phyloP scores from a whole-genome alignment of 371 early-diverging fungal genomes.

The Mucor piriformis region DNA sequence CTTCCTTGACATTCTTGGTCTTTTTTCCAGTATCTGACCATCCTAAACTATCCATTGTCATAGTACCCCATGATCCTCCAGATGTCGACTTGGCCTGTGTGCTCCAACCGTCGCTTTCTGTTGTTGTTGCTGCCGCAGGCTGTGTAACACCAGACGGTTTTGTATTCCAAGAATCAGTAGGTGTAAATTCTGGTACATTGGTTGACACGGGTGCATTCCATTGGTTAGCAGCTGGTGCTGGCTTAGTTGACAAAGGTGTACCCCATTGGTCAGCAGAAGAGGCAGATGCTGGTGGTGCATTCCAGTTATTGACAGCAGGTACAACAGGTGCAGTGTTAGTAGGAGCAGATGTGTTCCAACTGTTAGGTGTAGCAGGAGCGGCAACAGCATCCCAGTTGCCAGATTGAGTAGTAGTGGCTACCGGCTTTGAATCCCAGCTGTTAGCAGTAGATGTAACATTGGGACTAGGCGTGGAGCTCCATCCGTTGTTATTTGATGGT shows the following conservation, averaged over 20 bases:
- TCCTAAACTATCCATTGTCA: constrained; percentile 23
- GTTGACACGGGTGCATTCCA: background rate
- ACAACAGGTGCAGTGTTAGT: background rate
- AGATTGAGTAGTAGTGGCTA: background rate
- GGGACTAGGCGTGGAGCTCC: background rate
- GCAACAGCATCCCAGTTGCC: background rate
- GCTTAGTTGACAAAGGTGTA: background rate
- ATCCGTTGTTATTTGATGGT: background rate
- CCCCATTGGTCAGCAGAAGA: background rate
- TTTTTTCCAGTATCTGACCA: constrained; percentile 16
- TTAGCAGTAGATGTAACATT: background rate
- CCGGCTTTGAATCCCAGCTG: background rate
- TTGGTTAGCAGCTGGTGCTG: background rate
- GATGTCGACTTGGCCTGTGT: background rate
- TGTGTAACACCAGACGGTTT: background rate
- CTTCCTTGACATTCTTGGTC: constrained; percentile 29
- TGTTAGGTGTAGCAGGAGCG: background rate
- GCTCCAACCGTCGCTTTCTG: constrained; percentile 9
- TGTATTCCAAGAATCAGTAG: background rate
- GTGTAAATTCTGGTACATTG: background rate
- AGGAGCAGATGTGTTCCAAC: background rate
- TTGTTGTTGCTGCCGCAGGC: background rate
- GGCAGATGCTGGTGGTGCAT: background rate
- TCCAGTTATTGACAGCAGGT: background rate
- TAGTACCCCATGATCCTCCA: constrained; percentile 18